Base-by-base conservation (phyloP, 257 asterid genomes). In the Solanum rostratum region DNA sequence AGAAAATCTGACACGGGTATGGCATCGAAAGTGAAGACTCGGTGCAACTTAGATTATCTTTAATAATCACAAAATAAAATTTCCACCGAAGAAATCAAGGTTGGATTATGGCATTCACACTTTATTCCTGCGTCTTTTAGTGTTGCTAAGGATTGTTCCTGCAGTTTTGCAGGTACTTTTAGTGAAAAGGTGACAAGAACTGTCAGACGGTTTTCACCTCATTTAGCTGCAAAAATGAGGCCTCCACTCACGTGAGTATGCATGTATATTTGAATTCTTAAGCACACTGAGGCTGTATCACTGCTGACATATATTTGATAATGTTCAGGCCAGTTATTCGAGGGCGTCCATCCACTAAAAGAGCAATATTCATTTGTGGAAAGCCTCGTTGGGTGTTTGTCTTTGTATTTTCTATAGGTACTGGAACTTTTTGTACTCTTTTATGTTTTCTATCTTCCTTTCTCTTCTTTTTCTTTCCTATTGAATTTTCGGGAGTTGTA, bases 161-260 rank as follows among this genome's bases (percentile, higher is more conserved):
- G 82, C 91, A 96, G 99, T 90, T 96, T 96, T 90, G 99, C 97
- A 84, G 97, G 97, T 85, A 92, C 98, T 66, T 96, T 93, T 86
- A 94, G 91, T 90, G 99, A 96, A 89, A 96, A 96, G 87, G 94
- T 92, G 71, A 93, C 98, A 5, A 92, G 98, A 94, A 91, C 94
- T 55, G 93, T 94, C 80, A 90, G 99, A 68, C 97, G 92, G 89
- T 88, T 96, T 88, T 96, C 99, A 86, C 99, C 99, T 49, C 99
- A 92, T 87, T 86, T 94, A 80, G 99, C 99, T 86, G 98, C 99
- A 88, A 96, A 96, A 91, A 93, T 96, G 98, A 94, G 99, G 85
- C 99, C 99, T 68, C 90, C 93, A 63, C 97, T 92, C n/a, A 94
- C 97, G 99, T 94, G 85, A 90, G 97, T 89, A 60, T 27, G 19